Evolutionary conservation across 2,329 filamentous ascomycete genomes (phyloP), one percentile per base, ranked within the genome.

Genomic region (Pseudogymnoascus pannorum): DNA sequence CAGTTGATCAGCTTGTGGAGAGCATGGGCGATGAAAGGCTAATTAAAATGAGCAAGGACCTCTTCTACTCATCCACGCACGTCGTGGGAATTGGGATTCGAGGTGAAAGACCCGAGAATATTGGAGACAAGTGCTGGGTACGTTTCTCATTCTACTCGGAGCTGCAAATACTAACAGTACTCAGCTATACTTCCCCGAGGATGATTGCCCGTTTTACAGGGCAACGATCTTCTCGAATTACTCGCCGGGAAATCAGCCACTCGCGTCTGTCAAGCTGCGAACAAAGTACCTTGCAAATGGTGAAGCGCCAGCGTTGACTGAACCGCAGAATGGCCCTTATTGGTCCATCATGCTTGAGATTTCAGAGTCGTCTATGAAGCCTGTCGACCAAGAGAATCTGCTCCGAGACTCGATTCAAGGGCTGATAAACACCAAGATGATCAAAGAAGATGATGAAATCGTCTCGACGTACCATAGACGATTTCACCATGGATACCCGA

Each of bases 221-320:
- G 94, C 94, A 72, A 99, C 94, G 73, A 97, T 99, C 80, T 99
- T 99, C 86, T 97, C 93, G 78, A 99, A 99, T 85, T 99, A 99
- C 84, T 97, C 94, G 20, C 94, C 93, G 60, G 87, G 96, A 85
- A 99, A 99, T 83, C 94, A 97, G 80, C 94, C 94, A 33, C 80
- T 89, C 67, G 81, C 86, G 63, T 86, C 87, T 62, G 87, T 82
- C 73, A 94, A 96, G 82, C 86, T 99, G 61, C 85, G 92, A 38
- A 97, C 94, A 20, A 79, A 91, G 69, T 89, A 92, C 75, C 82
- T 92, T 42, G 94, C 89, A 62, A 83, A 97, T 71, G 94, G 94
- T 75, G 89, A 86, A 76, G 91, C 91, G 79, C 84, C 92, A 62
- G 76, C 81, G 64, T 89, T 85, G 69, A 81, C 80, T 58, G 86